Conservation (phyloP, 129 eudicot species). For the Flaveria linearis region DNA sequence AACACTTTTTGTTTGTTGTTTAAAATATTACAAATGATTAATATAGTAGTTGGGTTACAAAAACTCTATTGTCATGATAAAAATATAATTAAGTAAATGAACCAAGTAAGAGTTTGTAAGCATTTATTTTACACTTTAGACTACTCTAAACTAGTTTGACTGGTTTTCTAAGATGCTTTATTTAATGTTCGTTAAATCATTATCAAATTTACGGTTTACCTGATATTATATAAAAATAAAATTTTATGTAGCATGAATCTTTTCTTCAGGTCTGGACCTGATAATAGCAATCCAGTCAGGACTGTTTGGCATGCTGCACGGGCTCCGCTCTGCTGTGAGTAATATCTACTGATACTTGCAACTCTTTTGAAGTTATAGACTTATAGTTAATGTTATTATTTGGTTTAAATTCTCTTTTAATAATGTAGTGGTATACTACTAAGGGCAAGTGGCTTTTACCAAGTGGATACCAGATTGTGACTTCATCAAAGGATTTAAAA, state of each 20-base stretch:
- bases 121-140: too few species aligned
- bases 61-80: too few species aligned
- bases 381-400: background rate
- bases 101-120: too few species aligned
- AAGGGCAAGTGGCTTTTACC: background rate
- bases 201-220: background rate
- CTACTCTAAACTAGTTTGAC: too few species aligned
- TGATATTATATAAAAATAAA: background rate
- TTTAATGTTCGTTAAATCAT: background rate
- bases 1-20: background rate
- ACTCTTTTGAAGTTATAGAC: background rate
- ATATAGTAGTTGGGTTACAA: too few species aligned
- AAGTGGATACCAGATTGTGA: background rate
- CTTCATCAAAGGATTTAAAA: background rate
- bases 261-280: background rate
- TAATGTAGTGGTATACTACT: background rate
- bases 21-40: too few species aligned
- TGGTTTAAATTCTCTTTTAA: background rate
- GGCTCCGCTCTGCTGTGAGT: background rate
- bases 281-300: conserved; percentile 4
- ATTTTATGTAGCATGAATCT: background rate
- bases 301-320: conserved; percentile 3
- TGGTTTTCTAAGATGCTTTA: background rate
- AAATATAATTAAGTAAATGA: too few species aligned
- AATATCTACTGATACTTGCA: background rate